Conservation (phyloP, 352 stramenopile species). For the Phytophthora macrochlamydospora region DNA sequence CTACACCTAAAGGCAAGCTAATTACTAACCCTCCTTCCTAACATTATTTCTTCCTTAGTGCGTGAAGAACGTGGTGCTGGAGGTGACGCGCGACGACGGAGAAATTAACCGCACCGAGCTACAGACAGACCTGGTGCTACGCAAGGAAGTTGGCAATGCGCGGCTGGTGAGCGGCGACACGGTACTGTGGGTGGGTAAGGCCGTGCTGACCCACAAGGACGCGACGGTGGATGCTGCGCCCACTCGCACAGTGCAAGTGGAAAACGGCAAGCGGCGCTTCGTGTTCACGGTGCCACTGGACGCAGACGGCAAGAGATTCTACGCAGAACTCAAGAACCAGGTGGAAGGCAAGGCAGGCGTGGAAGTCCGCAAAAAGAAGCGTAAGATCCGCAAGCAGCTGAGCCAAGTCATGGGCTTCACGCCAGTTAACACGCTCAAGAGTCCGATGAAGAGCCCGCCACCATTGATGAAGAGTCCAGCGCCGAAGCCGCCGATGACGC, state of each 20-base stretch:
- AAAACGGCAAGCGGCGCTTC: conserved; percentile 70
- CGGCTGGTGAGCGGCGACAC: conserved; percentile 73
- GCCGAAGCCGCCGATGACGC: conserved; percentile 39
- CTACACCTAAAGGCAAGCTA: not conserved
- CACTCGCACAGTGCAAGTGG: conserved; percentile 52
- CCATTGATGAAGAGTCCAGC: conserved; percentile 38
- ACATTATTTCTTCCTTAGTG: conserved; percentile 38
- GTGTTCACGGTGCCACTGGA: conserved; percentile 59
- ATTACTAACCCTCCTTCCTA: no score
- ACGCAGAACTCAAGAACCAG: conserved; percentile 68
- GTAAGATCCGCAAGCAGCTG: conserved; percentile 80
- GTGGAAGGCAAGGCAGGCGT: conserved; percentile 58
- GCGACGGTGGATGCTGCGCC: conserved; percentile 32
- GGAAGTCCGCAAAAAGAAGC: conserved; percentile 72
- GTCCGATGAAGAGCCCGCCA: conserved; percentile 36
- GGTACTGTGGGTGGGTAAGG: conserved; percentile 71
- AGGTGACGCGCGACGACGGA: conserved; percentile 55
- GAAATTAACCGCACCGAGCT: conserved; percentile 41
- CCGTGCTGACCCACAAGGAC: conserved; percentile 55
- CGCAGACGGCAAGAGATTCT: conserved; percentile 53
- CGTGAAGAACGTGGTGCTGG: conserved; percentile 54
- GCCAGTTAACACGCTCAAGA: conserved; percentile 72
- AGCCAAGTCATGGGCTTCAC: conserved; percentile 65
- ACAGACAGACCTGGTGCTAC: conserved; percentile 53
- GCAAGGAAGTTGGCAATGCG: conserved; percentile 84